These are phyloP conservation scores for Cytospora leucostoma DNA, from an alignment of 2,329 filamentous ascomycete species.

Conservation along the genomic window DNA sequence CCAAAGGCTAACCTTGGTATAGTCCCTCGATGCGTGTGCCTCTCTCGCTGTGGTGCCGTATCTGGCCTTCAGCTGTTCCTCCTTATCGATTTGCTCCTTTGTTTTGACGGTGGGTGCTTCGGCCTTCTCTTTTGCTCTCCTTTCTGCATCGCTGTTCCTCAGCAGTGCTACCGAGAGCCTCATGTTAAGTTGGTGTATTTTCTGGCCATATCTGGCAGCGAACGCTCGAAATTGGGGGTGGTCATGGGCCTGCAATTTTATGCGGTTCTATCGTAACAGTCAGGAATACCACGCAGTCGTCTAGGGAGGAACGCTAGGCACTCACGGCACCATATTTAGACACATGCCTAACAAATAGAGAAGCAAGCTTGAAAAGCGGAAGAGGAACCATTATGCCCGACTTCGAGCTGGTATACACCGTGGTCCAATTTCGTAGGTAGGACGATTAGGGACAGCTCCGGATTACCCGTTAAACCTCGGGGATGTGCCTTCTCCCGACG, in stretches of 20 bases:
- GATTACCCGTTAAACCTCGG: slow-evolving; percentile 2
- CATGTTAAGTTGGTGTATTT: slow-evolving; percentile 69
- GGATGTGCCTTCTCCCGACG: neutral
- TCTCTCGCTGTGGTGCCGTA: slow-evolving; percentile 44
- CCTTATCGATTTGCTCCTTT: slow-evolving; percentile 59
- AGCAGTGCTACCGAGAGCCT: slow-evolving; percentile 60
- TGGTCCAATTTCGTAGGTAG: slow-evolving; percentile 5
- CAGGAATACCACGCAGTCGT: slow-evolving; percentile 1
- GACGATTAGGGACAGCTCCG: slow-evolving; percentile 10
- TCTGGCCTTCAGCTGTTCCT: slow-evolving; percentile 51
- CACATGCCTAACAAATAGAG: slow-evolving; percentile 64
- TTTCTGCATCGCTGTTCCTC: slow-evolving; percentile 59
- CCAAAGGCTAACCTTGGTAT: slow-evolving; percentile 52
- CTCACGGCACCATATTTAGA: slow-evolving; percentile 71
- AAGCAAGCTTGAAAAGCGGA: slow-evolving; percentile 67
- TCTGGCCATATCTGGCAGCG: slow-evolving; percentile 63
- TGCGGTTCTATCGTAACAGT: slow-evolving; percentile 55
- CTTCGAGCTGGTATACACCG: neutral
- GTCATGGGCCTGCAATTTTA: slow-evolving; percentile 66
- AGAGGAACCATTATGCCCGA: slow-evolving; percentile 60
- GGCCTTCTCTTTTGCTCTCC: slow-evolving; percentile 61
- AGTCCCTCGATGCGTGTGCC: slow-evolving; percentile 41
- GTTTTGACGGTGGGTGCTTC: slow-evolving; percentile 67
- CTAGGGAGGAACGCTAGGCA: slow-evolving; percentile 19
- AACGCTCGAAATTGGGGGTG: slow-evolving; percentile 62